phyloP scores from a whole-genome alignment of 1,284 basidiomycete genomes.

The Agaricales sp. region DNA sequence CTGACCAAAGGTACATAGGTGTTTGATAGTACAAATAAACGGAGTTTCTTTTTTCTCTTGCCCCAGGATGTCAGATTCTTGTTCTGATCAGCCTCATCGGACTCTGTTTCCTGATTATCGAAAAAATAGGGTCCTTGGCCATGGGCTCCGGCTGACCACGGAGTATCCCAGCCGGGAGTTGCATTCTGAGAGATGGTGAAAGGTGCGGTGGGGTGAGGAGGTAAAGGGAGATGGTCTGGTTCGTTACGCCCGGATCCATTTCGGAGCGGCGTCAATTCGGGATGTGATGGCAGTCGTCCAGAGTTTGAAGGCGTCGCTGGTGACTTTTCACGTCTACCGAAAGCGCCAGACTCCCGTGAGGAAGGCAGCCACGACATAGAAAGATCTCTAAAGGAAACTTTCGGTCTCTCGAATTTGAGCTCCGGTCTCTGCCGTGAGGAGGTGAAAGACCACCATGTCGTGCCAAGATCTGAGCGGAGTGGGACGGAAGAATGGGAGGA shows the following conservation, averaged over 20 bases:
- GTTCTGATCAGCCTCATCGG: conserved; percentile 22
- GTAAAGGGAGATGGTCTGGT: conserved; percentile 27
- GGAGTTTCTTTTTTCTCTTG: conserved; percentile 40
- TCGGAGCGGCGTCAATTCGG: conserved; percentile 6
- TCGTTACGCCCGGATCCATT: conserved; percentile 15
- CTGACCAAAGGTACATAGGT: conserved; percentile 67
- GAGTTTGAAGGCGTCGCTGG: neutral
- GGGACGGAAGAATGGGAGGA: conserved; percentile 34
- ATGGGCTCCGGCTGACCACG: conserved; percentile 44
- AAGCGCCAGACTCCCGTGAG: conserved; percentile 7
- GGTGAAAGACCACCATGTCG: conserved; percentile 64
- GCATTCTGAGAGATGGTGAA: conserved; percentile 44
- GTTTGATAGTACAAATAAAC: conserved; percentile 60
- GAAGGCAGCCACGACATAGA: conserved; percentile 33
- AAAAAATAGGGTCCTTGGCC: conserved; percentile 22
- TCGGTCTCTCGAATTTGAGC: conserved; percentile 20
- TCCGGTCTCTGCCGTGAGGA: conserved; percentile 2
- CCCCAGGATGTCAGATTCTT: conserved; percentile 29
- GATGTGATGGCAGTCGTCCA: neutral
- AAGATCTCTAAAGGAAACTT: conserved; percentile 23
- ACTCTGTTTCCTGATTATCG: conserved; percentile 21
- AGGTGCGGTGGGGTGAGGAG: conserved; percentile 28
- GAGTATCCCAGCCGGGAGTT: conserved; percentile 59
- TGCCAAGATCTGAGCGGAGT: conserved; percentile 26
- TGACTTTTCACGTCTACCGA: neutral